Evolutionary conservation across 805 yeast species (phyloP).

Genomic region (Candida maris): DNA sequence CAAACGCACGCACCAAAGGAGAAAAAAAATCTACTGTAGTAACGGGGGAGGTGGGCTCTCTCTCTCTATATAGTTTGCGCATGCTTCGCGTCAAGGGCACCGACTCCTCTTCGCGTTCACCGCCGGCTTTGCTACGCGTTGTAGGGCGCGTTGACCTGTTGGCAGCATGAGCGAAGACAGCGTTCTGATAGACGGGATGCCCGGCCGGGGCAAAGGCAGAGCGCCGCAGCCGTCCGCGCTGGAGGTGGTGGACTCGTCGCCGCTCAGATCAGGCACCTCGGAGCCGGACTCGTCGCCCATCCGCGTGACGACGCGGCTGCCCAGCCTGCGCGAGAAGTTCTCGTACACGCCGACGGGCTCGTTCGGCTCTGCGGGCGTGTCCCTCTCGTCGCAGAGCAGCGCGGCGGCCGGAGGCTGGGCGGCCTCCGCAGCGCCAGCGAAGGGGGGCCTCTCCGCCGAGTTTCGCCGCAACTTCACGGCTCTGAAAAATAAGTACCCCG

Average conservation of each 20-base stretch:
- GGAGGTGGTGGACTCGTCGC: conserved; percentile 53
- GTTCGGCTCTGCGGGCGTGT: conserved; percentile 1
- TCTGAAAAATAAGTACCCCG: conserved; percentile 32
- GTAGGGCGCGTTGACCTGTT: too few relatives aligned
- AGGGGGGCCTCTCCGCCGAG: conserved; percentile 21
- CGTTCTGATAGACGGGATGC: conserved; percentile 11
- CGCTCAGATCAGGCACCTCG: conserved; percentile 17
- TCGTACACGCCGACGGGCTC: conserved; percentile 30
- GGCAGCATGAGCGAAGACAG: conserved; percentile 17
- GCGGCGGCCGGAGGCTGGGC: neutral
- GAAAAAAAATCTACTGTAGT: too few relatives aligned
- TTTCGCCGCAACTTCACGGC: conserved; percentile 28
- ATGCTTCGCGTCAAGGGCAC: too few relatives aligned
- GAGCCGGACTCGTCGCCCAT: conserved; percentile 23
- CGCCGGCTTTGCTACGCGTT: too few relatives aligned
- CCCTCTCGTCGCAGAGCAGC: neutral
- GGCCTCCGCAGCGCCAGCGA: conserved; percentile 5
- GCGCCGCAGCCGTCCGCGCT: conserved; percentile 26
- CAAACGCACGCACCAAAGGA: too few relatives aligned
- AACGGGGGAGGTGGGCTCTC: too few relatives aligned
- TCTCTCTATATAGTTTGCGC: too few relatives aligned
- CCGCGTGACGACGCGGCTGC: conserved; percentile 22
- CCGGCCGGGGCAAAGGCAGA: conserved; percentile 3
- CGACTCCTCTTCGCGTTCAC: too few relatives aligned
- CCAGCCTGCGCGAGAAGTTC: conserved; percentile 40